Base-by-base conservation (phyloP, 2,329 filamentous ascomycete species). In the Arachnopeziza araneosa region DNA sequence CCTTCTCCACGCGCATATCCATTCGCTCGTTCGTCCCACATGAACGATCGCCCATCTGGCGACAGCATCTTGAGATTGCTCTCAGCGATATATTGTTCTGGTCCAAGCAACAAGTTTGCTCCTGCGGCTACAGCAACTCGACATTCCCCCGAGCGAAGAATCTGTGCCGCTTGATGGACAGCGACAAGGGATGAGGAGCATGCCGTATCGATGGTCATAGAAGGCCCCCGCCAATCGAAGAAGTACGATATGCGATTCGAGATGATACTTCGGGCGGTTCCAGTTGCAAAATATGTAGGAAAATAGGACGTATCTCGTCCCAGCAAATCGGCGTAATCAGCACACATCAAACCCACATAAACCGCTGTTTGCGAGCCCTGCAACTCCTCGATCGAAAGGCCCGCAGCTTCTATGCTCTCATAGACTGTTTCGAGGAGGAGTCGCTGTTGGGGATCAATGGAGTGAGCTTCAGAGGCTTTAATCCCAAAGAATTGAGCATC, bases 1-100 rank as follows among this genome's bases (percentile, higher is more conserved):
- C 85, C 86, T 65, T 89, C 86, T 1, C 84, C 85, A 44, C 85
- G 77, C 0, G 80, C 84, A 66, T 88, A 89, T 1, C 86, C 86
- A 59, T 84, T 80, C 19, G 83, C 86, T 1, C 78, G 75, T 17
- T 75, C 66, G 63, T 87, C 84, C 64, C 84, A 86, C 7, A 79
- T 80, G 58, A 77, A 44, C 10, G n/a, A 64, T 1, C 26, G 50
- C 1, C 63, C 56, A 2, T 50, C 32, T 3, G 58, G 55, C 2
- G 63, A 64, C 23, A 60, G 54, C 60, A 63, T 59, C 19, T 60
- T 26, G 12, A 60, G 30, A 30, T 60, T 65, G 9, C 0, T 56
- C 4, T 58, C 55, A 22, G 14, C 24, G 3, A 61, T 54, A 30
- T 56, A 60, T 5, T 14, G 36, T 44, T 14, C 36, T 61, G 60